Evolutionary conservation across 2,329 filamentous ascomycete genomes (phyloP).

Genomic region (Exophiala viscosa): DNA sequence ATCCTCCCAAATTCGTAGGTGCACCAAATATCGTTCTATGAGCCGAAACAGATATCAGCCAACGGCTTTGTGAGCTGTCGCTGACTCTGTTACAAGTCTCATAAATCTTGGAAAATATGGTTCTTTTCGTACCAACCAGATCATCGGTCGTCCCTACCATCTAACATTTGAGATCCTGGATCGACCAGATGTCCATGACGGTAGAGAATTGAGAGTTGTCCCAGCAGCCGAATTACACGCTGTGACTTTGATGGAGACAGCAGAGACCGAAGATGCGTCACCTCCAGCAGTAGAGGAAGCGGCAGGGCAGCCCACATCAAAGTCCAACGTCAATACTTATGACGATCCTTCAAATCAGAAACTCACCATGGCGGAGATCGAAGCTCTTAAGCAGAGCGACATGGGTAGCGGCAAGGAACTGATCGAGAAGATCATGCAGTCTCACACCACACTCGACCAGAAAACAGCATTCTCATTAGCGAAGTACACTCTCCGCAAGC

Average conservation of each 20-base stretch:
- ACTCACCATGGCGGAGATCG: constrained; percentile 67
- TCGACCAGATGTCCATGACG: constrained; percentile 59
- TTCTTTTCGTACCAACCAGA: constrained; percentile 79
- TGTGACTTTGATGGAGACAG: constrained; percentile 60
- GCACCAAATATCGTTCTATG: constrained; percentile 15
- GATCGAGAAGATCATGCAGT: constrained; percentile 86
- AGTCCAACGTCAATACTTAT: constrained; percentile 59
- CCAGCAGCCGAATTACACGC: constrained; percentile 77
- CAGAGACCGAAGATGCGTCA: constrained; percentile 37
- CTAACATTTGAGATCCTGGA: constrained; percentile 88
- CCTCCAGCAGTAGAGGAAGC: constrained; percentile 29
- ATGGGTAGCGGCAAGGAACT: constrained; percentile 80
- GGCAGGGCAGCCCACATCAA: constrained; percentile 35
- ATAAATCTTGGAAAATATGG: constrained; percentile 92
- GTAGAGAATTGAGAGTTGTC: constrained; percentile 69
- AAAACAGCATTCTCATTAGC: constrained; percentile 92
- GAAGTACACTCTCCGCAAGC: constrained; percentile 93
- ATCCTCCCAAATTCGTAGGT: constrained; percentile 64
- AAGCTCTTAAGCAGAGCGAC: constrained; percentile 67
- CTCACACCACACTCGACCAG: constrained; percentile 84
- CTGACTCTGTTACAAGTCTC: constrained; percentile 53
- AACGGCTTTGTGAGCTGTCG: constrained; percentile 22
- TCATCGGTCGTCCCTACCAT: constrained; percentile 87
- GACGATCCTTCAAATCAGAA: constrained; percentile 69
- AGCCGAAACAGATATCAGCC: constrained; percentile 28